Base-by-base conservation (phyloP, 306 rosid species). In the Boehmeria nivea region DNA sequence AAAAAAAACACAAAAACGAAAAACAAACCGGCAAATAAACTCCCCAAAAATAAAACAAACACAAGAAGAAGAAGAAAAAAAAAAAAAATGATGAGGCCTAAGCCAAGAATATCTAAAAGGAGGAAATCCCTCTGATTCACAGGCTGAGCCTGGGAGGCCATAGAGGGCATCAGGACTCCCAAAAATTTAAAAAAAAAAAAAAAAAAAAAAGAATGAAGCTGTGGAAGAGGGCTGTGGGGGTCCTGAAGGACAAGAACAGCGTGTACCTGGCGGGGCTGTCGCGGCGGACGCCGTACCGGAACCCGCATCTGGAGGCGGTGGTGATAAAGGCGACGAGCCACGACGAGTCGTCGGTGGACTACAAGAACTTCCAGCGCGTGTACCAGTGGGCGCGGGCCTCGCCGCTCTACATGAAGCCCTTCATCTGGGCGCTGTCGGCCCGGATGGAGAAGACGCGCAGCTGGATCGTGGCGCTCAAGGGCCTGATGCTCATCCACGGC, bases 301-400 rank as follows among this genome's bases (percentile, higher is more conserved):
- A 84, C 61, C 85, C 94, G 2, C 73, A 78, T 47, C 75, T 90
- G 0, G 94, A 87, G 54, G 62, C 85, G 0, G 61, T 67, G 14
- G 45, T 90, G 24, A 87, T 87, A 66, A 83, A 83, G 57, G 91
- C 98, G 21, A 90, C 98, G 0, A 87, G 91, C 83, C 98, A 90
- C 51, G 89, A 87, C 43, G 83, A 67, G 0, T 9, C 68, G 13
- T 24, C 19, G 7, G 69, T 87, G 1, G 94, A 91, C 50, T 63
- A 67, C 54, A 80, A 73, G 59, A 87, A 84, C 33, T 78, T 84
- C 14, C 75, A 79, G 1, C 77, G 95, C 8, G 89, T 80, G 3
- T 84, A 87, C 52, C 73, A 80, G 60, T 84, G 95, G 95, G 25
- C 85, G 1, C 69, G 81, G 0, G 63, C 89, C 15, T 87, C 94